phyloP scores from a whole-genome alignment of 179 eudicot genomes.

The Beta macrorhiza region DNA sequence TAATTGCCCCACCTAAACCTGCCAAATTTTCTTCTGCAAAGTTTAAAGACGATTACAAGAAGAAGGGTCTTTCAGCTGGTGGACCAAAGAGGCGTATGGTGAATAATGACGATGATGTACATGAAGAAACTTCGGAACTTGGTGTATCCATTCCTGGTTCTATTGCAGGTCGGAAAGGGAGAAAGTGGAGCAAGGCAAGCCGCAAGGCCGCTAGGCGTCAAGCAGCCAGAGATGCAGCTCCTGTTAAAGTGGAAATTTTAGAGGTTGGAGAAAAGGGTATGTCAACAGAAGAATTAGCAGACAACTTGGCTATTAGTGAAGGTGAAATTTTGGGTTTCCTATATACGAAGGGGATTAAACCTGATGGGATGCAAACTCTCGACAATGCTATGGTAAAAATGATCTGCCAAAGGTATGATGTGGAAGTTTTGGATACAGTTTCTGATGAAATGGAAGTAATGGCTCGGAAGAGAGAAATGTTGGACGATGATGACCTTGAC shows the following conservation, averaged over 20 bases:
- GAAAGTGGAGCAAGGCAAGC: conserved; percentile 92
- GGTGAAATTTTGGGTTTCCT: conserved; percentile 84
- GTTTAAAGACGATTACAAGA: conserved; percentile 65
- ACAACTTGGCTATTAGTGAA: conserved; percentile 80
- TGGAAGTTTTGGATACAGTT: conserved; percentile 76
- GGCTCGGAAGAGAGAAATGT: conserved; percentile 80
- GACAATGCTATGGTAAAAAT: conserved; percentile 88
- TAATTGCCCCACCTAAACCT: conserved; percentile 78
- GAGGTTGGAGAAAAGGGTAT: conserved; percentile 90
- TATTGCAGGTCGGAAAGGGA: conserved; percentile 61
- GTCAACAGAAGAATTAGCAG: conserved; percentile 77
- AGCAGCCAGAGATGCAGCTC: conserved; percentile 90
- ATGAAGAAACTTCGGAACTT: conserved; percentile 74
- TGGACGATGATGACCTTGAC: conserved; percentile 85
- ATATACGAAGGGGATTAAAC: conserved; percentile 69
- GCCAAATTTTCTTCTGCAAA: conserved; percentile 53
- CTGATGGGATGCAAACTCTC: conserved; percentile 77
- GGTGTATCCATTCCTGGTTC: conserved; percentile 63
- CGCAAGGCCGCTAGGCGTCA: conserved; percentile 86
- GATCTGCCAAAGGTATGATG: conserved; percentile 79
- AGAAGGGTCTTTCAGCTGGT: conserved; percentile 53
- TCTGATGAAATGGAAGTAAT: conserved; percentile 64
- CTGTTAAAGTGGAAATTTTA: conserved; percentile 82
- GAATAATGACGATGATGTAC: conserved; percentile 37
- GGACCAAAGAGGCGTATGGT: conserved; percentile 65